phyloP scores from a whole-genome alignment of 2,329 filamentous ascomycete species.

The Aspergillus ibericus region DNA sequence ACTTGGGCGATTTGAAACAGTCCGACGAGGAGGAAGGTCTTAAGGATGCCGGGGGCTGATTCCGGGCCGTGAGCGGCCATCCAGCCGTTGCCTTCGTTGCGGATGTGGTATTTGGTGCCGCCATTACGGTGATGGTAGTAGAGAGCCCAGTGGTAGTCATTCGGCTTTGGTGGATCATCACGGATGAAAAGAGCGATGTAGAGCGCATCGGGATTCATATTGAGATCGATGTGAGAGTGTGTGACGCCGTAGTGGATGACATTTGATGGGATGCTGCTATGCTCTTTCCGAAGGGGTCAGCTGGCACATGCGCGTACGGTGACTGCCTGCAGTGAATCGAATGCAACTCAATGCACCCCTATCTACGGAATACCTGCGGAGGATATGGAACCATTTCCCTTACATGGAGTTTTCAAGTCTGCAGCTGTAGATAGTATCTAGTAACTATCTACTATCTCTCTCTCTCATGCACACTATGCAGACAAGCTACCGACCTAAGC shows the following conservation, averaged over 20 bases:
- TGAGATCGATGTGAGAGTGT: background rate
- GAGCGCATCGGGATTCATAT: conserved; percentile 12
- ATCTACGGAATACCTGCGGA: no score
- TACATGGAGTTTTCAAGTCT: background rate
- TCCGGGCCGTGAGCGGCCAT: conserved; percentile 21
- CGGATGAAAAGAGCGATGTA: conserved; percentile 29
- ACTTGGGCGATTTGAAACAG: conserved; percentile 24
- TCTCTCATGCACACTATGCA: no score
- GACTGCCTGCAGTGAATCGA: background rate
- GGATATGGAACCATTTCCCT: background rate
- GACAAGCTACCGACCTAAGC: no score
- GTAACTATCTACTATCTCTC: no score
- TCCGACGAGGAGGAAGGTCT: conserved; percentile 25
- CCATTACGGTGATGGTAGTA: conserved; percentile 23
- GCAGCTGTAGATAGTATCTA: no score
- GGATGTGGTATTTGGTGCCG: conserved; percentile 27
- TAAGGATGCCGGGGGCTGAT: conserved; percentile 14
- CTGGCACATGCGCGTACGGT: background rate
- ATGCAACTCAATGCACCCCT: background rate
- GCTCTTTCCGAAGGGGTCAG: background rate
- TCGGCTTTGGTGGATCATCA: conserved; percentile 22
- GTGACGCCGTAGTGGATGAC: background rate
- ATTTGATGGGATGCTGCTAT: background rate
- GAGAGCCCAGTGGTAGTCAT: conserved; percentile 34
- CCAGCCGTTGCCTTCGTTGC: conserved; percentile 19